These are phyloP conservation scores for Sordariomycetes sp. DNA, from an alignment of 2,329 filamentous ascomycete species.

Conservation along the genomic window DNA sequence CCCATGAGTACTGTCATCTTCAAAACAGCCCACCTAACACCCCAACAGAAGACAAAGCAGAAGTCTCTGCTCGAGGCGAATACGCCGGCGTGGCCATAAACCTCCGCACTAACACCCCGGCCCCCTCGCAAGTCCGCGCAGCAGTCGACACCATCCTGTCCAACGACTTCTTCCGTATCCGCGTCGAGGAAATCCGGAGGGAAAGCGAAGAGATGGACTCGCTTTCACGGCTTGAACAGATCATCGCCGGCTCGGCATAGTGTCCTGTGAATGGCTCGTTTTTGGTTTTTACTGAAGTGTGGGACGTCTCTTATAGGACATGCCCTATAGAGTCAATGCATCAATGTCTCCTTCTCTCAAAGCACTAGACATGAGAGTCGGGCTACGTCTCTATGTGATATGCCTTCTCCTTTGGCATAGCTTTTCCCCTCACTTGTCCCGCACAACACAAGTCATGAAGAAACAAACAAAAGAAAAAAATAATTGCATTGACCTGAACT, in stretches of 20 bases:
- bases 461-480: no score
- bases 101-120: slow-evolving; percentile 20
- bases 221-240: slow-evolving; percentile 2
- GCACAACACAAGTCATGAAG: no score
- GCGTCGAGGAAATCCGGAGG: slow-evolving; percentile 14
- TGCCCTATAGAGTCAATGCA: no score
- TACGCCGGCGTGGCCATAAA: slow-evolving; percentile 30
- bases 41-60: not conserved
- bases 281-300: not conserved
- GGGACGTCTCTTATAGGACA: no score
- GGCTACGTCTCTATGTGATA: no score
- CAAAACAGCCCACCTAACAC: not conserved
- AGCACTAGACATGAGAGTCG: no score
- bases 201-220: slow-evolving; percentile 18
- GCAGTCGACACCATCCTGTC: slow-evolving; percentile 18
- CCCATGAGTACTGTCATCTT: not conserved
- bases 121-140: slow-evolving; percentile 12
- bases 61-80: slow-evolving; percentile 21
- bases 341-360: no score
- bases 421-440: no score
- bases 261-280: no score
- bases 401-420: no score
- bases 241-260: no score
- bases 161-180: slow-evolving; percentile 15
- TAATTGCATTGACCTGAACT: no score